Conservation (phyloP, 2,329 filamentous ascomycete species). For the Xylariaceae sp. region DNA sequence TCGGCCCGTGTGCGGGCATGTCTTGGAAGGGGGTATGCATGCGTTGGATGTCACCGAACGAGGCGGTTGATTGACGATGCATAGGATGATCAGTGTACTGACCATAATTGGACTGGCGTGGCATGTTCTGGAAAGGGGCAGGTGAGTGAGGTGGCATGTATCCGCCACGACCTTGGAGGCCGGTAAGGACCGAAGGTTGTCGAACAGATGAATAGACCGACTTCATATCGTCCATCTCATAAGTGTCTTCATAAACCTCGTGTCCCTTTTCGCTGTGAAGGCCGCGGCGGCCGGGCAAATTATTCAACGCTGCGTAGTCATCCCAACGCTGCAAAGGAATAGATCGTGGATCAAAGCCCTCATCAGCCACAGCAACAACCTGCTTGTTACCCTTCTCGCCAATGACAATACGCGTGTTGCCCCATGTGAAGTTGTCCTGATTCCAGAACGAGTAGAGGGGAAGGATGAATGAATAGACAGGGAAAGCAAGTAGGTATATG, state of each 20-base stretch:
- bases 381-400: conserved; percentile 91
- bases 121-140: conserved; percentile 63
- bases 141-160: conserved; percentile 87
- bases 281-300: conserved; percentile 87
- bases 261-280: conserved; percentile 66
- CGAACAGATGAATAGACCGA: conserved; percentile 92
- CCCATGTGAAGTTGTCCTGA: conserved; percentile 98
- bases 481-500: conserved; percentile 94
- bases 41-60: conserved; percentile 57
- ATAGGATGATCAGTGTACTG: conserved; percentile 55
- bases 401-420: conserved; percentile 96
- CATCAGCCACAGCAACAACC: conserved; percentile 82
- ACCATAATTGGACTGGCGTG: conserved; percentile 46
- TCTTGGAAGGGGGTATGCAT: conserved; percentile 64
- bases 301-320: conserved; percentile 86
- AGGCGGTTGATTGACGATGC: conserved; percentile 73
- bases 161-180: conserved; percentile 70
- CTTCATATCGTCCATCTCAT: conserved; percentile 98
- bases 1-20: conserved; percentile 54
- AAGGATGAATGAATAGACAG: conserved; percentile 87
- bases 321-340: conserved; percentile 97
- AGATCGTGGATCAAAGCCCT: conserved; percentile 85
- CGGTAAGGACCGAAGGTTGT: conserved; percentile 84
- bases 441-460: conserved; percentile 99
- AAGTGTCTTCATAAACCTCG: conserved; percentile 72